These are phyloP conservation scores for Tremella fuciformis DNA, from an alignment of 768 basidiomycete species.

Conservation along the genomic window DNA sequence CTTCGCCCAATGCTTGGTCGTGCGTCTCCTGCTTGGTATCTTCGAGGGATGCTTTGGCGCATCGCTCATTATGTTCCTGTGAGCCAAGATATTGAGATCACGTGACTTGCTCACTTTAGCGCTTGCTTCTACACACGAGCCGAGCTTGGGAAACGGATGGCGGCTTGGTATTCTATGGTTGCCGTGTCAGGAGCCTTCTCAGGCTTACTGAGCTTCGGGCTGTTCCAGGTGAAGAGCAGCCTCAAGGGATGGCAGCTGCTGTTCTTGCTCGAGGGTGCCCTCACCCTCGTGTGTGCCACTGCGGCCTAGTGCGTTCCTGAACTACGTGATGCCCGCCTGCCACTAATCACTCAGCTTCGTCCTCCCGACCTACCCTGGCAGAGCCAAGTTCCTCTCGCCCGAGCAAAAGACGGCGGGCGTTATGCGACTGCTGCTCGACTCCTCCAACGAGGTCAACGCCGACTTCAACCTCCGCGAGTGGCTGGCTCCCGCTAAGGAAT, in stretches of 20 bases:
- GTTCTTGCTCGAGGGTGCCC: conserved; percentile 29
- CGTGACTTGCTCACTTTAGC: conserved; percentile 2
- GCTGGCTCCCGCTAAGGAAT: conserved; percentile 18
- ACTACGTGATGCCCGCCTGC: too few relatives aligned
- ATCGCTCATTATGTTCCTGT: conserved; percentile 25
- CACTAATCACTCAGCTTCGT: conserved; percentile 14
- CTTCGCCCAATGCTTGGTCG: conserved; percentile 3
- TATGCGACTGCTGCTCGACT: conserved; percentile 23
- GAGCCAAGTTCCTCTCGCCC: conserved; percentile 19
- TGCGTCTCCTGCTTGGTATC: background rate
- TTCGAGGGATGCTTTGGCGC: conserved; percentile 31
- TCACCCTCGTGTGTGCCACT: conserved; percentile 16
- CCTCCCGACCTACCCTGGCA: conserved; percentile 18
- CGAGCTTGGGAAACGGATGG: conserved; percentile 26
- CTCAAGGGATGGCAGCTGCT: conserved; percentile 30
- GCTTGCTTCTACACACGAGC: conserved; percentile 22
- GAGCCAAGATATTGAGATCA: background rate
- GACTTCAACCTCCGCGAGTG: conserved; percentile 13
- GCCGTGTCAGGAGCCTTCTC: background rate
- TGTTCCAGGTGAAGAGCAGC: conserved; percentile 20
- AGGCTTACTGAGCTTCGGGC: background rate
- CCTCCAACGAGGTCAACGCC: conserved; percentile 22
- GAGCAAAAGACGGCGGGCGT: conserved; percentile 20
- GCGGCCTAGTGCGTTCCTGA: conserved; percentile 3
- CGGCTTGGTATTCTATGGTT: conserved; percentile 18